Evolutionary conservation across 768 basidiomycete genomes (phyloP).

Genomic region (Leccinellum rugosiceps): DNA sequence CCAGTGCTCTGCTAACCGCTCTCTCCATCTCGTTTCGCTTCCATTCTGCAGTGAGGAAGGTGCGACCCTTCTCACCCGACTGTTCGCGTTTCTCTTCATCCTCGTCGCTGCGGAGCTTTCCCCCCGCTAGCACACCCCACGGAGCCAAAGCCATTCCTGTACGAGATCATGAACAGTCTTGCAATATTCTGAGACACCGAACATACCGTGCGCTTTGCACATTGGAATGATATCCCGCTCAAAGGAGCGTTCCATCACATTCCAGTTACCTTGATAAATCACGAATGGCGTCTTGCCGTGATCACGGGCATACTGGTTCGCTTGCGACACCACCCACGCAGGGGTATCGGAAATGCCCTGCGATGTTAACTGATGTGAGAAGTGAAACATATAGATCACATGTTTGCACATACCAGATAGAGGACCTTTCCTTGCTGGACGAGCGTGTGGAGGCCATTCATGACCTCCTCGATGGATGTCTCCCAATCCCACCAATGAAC

Average conservation of each 20-base stretch:
- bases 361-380: neutral
- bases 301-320: constrained; percentile 40
- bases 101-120: constrained; percentile 31
- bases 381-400: too few species aligned
- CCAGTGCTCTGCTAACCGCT: constrained; percentile 41
- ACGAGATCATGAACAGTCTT: neutral
- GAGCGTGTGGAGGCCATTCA: constrained; percentile 37
- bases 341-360: constrained; percentile 33
- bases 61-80: constrained; percentile 14
- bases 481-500: constrained; percentile 36
- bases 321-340: constrained; percentile 39
- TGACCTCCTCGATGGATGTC: constrained; percentile 39
- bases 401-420: constrained; percentile 24
- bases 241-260: constrained; percentile 34
- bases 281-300: constrained; percentile 44
- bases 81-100: constrained; percentile 29
- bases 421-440: constrained; percentile 39
- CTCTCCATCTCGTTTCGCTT: constrained; percentile 44
- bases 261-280: constrained; percentile 42
- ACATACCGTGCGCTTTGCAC: constrained; percentile 25
- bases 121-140: constrained; percentile 35
- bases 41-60: constrained; percentile 30
- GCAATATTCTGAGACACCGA: too few species aligned
- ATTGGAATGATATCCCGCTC: constrained; percentile 44
- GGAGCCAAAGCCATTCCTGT: constrained; percentile 36